Percentiles rank a stretch among this genome's conserved stretches.
phyloP scores from a whole-genome alignment of 1,139 yeast species.

The Diutina siamensis region DNA sequence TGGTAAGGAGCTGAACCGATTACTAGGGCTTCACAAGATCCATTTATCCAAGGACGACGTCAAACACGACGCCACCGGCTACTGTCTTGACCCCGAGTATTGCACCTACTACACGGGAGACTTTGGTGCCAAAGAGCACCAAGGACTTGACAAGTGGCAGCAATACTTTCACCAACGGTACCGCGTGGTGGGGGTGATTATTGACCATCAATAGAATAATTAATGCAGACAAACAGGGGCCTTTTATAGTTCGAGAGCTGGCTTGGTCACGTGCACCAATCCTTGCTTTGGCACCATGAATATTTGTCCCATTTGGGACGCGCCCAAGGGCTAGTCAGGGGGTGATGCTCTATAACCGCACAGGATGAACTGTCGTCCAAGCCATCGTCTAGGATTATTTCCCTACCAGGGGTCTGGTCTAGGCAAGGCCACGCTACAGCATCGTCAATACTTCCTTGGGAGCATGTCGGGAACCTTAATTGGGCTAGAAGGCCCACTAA shows the following conservation, averaged over 20 bases:
- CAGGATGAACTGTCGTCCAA: too few relatives aligned
- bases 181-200: constrained; percentile 25
- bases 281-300: too few relatives aligned
- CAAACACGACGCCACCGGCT: constrained; percentile 20
- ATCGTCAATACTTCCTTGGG: neutral
- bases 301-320: too few relatives aligned
- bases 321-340: too few relatives aligned
- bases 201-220: constrained; percentile 12
- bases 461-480: neutral
- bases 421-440: too few relatives aligned
- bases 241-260: too few relatives aligned
- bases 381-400: too few relatives aligned
- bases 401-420: too few relatives aligned
- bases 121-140: constrained; percentile 37
- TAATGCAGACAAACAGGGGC: too few relatives aligned
- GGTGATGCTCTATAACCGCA: too few relatives aligned
- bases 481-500: too few relatives aligned
- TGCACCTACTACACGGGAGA: constrained; percentile 38
- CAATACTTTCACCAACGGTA: constrained; percentile 43
- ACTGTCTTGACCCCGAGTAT: constrained; percentile 2
- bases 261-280: too few relatives aligned
- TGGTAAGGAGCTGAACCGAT: constrained; percentile 69
- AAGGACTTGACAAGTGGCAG: constrained; percentile 47
- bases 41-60: constrained; percentile 21
- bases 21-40: constrained; percentile 39